Conservation (phyloP, 2,329 filamentous ascomycete species). For the Elsinoe necatrix region DNA sequence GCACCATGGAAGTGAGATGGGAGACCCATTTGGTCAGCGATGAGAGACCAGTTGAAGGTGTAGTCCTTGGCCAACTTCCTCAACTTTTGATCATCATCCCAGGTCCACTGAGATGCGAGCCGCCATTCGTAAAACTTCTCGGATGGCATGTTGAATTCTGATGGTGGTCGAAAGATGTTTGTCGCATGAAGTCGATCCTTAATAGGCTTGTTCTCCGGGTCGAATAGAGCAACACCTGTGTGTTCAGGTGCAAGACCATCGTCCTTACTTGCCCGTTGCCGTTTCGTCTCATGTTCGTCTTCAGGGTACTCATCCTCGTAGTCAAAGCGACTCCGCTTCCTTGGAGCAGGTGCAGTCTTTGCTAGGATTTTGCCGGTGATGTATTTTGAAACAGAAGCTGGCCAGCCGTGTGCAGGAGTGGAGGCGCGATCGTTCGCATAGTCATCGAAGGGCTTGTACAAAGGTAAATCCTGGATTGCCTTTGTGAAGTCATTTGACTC, state of each 20-base stretch:
- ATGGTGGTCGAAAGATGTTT: slow-evolving; percentile 87
- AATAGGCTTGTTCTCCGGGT: slow-evolving; percentile 79
- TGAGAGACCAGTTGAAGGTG: slow-evolving; percentile 95
- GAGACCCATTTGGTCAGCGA: slow-evolving; percentile 68
- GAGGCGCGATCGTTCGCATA: slow-evolving; percentile 35
- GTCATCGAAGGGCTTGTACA: slow-evolving; percentile 59
- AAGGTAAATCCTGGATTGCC: slow-evolving; percentile 69
- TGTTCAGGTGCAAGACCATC: slow-evolving; percentile 57
- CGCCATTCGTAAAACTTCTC: slow-evolving; percentile 85
- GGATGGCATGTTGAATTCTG: slow-evolving; percentile 82
- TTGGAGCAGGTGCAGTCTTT: slow-evolving; percentile 54
- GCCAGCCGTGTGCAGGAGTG: slow-evolving; percentile 21
- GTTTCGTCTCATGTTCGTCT: slow-evolving; percentile 20
- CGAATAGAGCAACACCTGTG: slow-evolving; percentile 75
- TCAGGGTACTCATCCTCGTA: slow-evolving; percentile 65
- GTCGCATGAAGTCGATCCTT: slow-evolving; percentile 83
- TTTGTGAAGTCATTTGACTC: slow-evolving; percentile 32
- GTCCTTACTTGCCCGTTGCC: slow-evolving; percentile 22
- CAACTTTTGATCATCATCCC: slow-evolving; percentile 82
- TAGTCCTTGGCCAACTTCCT: slow-evolving; percentile 79
- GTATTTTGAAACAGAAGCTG: slow-evolving; percentile 74
- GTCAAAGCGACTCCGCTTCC: slow-evolving; percentile 73
- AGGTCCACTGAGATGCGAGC: slow-evolving; percentile 82
- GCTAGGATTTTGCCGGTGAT: slow-evolving; percentile 72
- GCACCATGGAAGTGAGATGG: slow-evolving; percentile 74